Percentiles rank a stretch among this genome's conserved stretches.
phyloP scores from a whole-genome alignment of 129 eudicot genomes.

The Glebionis coronaria region DNA sequence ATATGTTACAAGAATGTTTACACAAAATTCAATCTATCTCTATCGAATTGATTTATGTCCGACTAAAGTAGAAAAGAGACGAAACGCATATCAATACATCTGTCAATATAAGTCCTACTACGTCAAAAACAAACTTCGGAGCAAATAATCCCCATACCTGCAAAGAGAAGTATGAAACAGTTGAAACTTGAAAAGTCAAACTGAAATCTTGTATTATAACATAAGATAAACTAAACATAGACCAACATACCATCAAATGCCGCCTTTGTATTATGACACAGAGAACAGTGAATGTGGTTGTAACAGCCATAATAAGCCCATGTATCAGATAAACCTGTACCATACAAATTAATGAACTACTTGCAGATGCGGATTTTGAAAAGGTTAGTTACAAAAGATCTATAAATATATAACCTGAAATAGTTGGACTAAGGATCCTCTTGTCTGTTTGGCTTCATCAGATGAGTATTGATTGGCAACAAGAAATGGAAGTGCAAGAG shows the following conservation, averaged over 20 bases:
- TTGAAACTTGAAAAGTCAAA: neutral
- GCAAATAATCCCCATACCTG: slow-evolving; percentile 99
- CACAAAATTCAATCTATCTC: too few relatives aligned
- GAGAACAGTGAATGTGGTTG: slow-evolving; percentile 60
- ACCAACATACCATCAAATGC: slow-evolving; percentile 79
- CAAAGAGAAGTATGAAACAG: neutral
- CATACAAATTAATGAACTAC: slow-evolving; percentile 8
- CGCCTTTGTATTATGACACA: slow-evolving; percentile 93
- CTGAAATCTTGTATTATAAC: neutral
- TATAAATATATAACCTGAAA: slow-evolving; percentile 50
- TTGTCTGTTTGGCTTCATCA: slow-evolving; percentile 32
- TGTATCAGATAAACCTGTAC: slow-evolving; percentile 81
- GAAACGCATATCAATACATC: slow-evolving; percentile 66
- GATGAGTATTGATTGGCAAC: slow-evolving; percentile 36
- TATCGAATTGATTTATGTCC: slow-evolving; percentile 13
- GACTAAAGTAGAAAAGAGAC: slow-evolving; percentile 50
- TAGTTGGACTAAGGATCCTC: slow-evolving; percentile 40
- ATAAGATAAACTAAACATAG: neutral
- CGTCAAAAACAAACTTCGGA: slow-evolving; percentile 90
- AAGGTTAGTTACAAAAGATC: neutral
- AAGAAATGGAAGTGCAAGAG: slow-evolving; percentile 84
- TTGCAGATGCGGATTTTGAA: neutral
- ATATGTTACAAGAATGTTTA: too few relatives aligned
- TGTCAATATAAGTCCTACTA: slow-evolving; percentile 71
- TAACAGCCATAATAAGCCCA: slow-evolving; percentile 57